Conservation (phyloP, 1,284 basidiomycete genomes). For the Agroathelia rolfsii region DNA sequence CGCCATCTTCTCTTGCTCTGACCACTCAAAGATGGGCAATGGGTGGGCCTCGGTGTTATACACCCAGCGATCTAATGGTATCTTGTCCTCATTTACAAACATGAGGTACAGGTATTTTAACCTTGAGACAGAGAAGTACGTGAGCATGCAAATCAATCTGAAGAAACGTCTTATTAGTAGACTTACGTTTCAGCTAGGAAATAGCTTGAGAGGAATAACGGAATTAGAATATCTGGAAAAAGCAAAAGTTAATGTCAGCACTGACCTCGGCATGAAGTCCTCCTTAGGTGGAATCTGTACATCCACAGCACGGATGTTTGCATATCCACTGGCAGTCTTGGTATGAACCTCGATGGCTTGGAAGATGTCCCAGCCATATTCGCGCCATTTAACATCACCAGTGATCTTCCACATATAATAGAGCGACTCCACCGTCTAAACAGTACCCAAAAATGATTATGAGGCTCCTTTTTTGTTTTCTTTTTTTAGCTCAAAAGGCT, state of each 20-base stretch:
- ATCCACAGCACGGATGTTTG: constrained; percentile 44
- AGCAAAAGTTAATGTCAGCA: constrained; percentile 1
- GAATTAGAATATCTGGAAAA: constrained; percentile 5
- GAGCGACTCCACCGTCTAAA: constrained; percentile 58
- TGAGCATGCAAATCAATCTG: constrained; percentile 5
- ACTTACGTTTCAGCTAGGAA: constrained; percentile 62
- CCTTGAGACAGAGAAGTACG: constrained; percentile 19
- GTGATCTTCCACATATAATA: constrained; percentile 66
- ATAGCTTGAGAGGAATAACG: constrained; percentile 32
- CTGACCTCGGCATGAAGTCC: constrained; percentile 64
- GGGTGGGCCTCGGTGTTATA: constrained; percentile 85
- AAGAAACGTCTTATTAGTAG: constrained; percentile 5
- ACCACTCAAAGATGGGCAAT: constrained; percentile 67
- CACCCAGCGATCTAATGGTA: constrained; percentile 68
- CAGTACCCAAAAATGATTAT: not conserved
- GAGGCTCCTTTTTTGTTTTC: too few relatives aligned
- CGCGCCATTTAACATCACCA: constrained; percentile 57
- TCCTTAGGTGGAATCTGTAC: constrained; percentile 21
- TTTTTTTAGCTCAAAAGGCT: too few relatives aligned
- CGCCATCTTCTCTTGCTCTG: constrained; percentile 30
- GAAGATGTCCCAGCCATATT: constrained; percentile 72
- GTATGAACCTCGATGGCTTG: constrained; percentile 54
- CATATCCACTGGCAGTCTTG: constrained; percentile 46
- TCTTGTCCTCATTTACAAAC: constrained; percentile 44
- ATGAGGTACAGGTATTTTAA: constrained; percentile 62